Evolutionary conservation across 257 asterid species (phyloP).

Genomic region (Solanum corneliomulleri): DNA sequence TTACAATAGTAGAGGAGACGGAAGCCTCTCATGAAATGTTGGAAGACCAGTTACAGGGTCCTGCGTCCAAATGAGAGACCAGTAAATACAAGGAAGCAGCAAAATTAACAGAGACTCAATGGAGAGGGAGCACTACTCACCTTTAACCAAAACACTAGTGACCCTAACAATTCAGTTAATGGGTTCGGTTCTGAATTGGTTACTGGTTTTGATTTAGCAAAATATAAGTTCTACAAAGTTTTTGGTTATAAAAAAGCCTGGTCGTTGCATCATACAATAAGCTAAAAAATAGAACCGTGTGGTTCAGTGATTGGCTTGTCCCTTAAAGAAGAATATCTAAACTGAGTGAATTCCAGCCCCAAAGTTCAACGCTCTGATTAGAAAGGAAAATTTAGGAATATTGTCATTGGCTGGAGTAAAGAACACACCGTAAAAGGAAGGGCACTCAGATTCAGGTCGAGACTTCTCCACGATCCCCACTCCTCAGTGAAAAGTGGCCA

Average conservation of each 20-base stretch:
- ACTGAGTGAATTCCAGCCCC: not conserved
- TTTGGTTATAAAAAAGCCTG: not conserved
- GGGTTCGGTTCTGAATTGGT: not conserved
- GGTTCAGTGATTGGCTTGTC: not conserved
- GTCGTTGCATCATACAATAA: not conserved
- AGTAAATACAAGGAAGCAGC: not conserved
- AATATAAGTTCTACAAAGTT: not conserved
- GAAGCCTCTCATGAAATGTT: conserved; percentile 74
- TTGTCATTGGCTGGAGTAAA: not conserved
- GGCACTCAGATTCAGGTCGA: conserved; percentile 65
- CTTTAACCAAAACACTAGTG: not conserved
- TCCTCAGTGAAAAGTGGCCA: conserved; percentile 95
- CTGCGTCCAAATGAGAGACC: conserved; percentile 37
- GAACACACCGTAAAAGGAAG: conserved; percentile 77
- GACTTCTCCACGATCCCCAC: conserved; percentile 90
- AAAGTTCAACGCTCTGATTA: not conserved
- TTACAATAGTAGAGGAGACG: conserved; percentile 78
- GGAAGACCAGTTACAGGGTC: conserved; percentile 96
- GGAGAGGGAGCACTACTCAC: not conserved
- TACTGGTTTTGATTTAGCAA: not conserved
- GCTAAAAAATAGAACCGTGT: not conserved
- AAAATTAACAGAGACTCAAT: not conserved
- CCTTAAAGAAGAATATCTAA: not conserved
- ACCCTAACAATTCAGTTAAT: not conserved
- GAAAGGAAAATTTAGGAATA: conserved; percentile 2